Conservation (phyloP, 2,329 filamentous ascomycete species). For the Chaetoscypha palmicola region DNA sequence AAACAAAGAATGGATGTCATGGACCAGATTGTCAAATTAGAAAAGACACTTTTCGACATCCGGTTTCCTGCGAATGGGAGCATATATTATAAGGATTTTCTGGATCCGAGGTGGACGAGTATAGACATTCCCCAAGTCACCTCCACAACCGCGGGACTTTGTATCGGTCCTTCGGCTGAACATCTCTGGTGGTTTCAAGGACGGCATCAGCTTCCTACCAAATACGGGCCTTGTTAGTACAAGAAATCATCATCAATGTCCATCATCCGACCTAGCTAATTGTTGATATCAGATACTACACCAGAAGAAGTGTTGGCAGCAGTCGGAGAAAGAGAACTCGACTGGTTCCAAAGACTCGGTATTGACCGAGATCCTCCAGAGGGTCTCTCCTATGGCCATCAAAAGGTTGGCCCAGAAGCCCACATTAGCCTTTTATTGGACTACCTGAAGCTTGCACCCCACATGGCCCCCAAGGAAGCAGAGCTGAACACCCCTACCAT, state of each 20-base stretch:
- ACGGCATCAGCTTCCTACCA: constrained; percentile 14
- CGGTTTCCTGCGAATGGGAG: constrained; percentile 18
- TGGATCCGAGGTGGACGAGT: constrained; percentile 13
- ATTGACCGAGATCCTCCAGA: constrained; percentile 14
- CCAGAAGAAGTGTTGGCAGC: constrained; percentile 17
- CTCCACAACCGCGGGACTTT: constrained; percentile 11
- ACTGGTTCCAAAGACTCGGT: constrained; percentile 16
- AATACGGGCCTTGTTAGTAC: constrained; percentile 17
- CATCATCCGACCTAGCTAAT: too few relatives aligned
- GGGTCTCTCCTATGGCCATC: constrained; percentile 14
- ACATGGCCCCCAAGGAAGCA: constrained; percentile 14
- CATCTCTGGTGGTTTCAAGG: constrained; percentile 20
- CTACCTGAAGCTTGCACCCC: constrained; percentile 18
- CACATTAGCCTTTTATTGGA: constrained; percentile 14
- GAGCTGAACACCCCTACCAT: constrained; percentile 16
- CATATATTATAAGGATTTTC: constrained; percentile 18
- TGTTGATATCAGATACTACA: constrained; percentile 11
- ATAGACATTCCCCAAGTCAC: constrained; percentile 16
- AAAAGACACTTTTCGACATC: constrained; percentile 15
- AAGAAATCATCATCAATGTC: too few relatives aligned
- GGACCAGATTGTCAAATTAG: constrained; percentile 17
- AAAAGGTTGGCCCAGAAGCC: constrained; percentile 15
- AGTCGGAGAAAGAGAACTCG: constrained; percentile 14
- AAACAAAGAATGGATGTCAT: constrained; percentile 17
- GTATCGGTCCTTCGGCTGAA: constrained; percentile 19